Percentiles rank a stretch among this genome's conserved stretches.
These are phyloP conservation scores for Trypanosoma caninum DNA, from an alignment of 208 protist genomes.

Conservation along the genomic window DNA sequence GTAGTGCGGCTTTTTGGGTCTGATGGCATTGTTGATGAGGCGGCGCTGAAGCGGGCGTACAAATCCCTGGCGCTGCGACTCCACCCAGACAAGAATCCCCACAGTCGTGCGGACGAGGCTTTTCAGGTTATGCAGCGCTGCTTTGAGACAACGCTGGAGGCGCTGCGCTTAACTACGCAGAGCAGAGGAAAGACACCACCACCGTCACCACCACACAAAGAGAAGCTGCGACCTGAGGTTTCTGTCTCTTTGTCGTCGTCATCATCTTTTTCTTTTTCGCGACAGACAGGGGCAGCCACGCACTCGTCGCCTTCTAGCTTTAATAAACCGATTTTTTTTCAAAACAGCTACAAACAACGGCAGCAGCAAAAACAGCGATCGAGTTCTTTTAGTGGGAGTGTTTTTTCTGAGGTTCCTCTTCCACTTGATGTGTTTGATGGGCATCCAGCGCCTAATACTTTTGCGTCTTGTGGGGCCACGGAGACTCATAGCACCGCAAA, in stretches of 20 bases:
- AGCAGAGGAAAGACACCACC: neutral
- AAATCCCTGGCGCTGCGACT: slow-evolving; percentile 51
- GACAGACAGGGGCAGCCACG: no score
- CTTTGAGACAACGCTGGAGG: slow-evolving; percentile 34
- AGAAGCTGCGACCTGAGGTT: neutral
- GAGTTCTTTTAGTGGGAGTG: neutral
- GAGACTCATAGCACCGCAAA: neutral
- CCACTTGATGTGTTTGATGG: slow-evolving; percentile 32
- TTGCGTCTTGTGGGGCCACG: neutral
- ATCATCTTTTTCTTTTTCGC: slow-evolving; percentile 16
- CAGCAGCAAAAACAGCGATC: neutral
- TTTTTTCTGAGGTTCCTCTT: slow-evolving; percentile 24
- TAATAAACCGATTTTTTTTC: neutral
- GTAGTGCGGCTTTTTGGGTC: slow-evolving; percentile 16
- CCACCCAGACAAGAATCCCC: slow-evolving; percentile 84
- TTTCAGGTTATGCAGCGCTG: slow-evolving; percentile 58
- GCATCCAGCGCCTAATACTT: neutral
- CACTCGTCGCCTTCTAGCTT: neutral
- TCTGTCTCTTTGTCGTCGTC: slow-evolving; percentile 1
- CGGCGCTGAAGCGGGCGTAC: slow-evolving; percentile 58
- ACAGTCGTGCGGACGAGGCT: slow-evolving; percentile 32
- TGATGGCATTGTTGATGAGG: neutral
- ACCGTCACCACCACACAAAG: slow-evolving; percentile 8
- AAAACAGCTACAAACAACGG: neutral
- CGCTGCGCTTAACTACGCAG: neutral